Base-by-base conservation (phyloP, 1,139 yeast genomes). In the Komagataea norvegica region DNA sequence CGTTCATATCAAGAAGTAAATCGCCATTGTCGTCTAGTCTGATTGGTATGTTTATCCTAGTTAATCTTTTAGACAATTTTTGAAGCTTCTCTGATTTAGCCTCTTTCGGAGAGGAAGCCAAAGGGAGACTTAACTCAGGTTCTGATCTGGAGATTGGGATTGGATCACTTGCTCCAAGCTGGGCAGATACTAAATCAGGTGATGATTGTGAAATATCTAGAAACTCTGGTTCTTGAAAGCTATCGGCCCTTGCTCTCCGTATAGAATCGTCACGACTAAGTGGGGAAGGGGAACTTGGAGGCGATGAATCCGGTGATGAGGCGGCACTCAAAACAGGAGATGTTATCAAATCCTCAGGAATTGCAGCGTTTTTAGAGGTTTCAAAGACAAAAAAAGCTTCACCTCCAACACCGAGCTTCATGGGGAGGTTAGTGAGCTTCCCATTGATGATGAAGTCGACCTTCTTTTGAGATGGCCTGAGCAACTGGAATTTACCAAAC, bases 321-420 rank as follows among this genome's bases (percentile, higher is more conserved):
- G 76, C 65, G 0, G 96, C 95, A 27, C 95, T 84, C 20, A 87
- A 66, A 28, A 91, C 95, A 0, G 99, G 99, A 0, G 96, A 87
- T 0, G 98, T 88, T 48, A 87, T 74, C 44, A 87, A 72, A 46
- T 86, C 83, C 41, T 72, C 69, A 1, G 96, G 95, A 14, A 89
- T 82, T 36, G 74, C 73, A 19, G 62, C 59, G 34, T 61, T 61
- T 39, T 72, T 70, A 28, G 73, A 74, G 2, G 96, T 85, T 55
- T 89, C 96, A 64, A 91, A 89, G 34, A 91, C 98, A 57, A 91
- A 91, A 59, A 88, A 89, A 0, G 97, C 98, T 60, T 91, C 99
- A 19, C 99, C 99, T 3, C 95, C 96, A 45, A 91, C 98, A 10
- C 96, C 95, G 35, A 91, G 65, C 61, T 91, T 91, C 98, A 91